Evolutionary conservation across 306 rosid genomes (phyloP).

Genomic region (Rubus parviflorus): DNA sequence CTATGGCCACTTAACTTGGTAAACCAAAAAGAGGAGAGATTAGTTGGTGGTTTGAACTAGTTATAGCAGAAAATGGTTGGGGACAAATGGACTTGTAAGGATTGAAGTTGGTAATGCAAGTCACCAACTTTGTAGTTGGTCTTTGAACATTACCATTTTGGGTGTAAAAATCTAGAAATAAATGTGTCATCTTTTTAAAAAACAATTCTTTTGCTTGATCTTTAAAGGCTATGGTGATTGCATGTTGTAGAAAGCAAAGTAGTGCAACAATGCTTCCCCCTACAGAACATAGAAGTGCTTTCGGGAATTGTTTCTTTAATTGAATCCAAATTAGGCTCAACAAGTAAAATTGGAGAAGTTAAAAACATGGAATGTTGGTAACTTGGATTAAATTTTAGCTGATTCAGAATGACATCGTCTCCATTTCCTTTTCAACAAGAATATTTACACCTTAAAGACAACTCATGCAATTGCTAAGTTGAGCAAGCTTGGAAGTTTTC

Average conservation of each 20-base stretch:
- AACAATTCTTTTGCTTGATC: not conserved
- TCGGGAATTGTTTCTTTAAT: not conserved
- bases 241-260: not conserved
- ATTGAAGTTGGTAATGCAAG: slow-evolving; percentile 27
- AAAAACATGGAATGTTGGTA: not conserved
- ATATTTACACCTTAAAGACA: not conserved
- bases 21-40: slow-evolving; percentile 27
- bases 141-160: not conserved
- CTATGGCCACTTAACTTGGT: slow-evolving; percentile 37
- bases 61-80: slow-evolving; percentile 23
- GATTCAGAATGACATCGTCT: not conserved
- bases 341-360: not conserved
- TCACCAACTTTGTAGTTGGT: slow-evolving; percentile 46
- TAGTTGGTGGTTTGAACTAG: slow-evolving; percentile 30
- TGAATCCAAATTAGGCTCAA: not conserved
- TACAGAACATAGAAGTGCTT: not conserved
- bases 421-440: not conserved
- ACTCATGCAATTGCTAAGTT: not conserved
- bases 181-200: not conserved
- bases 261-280: not conserved
- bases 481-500: not conserved
- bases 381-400: not conserved
- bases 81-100: slow-evolving; percentile 28
- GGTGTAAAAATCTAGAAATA: not conserved
- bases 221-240: not conserved